Evolutionary conservation across 192 early-diverging fungal species (phyloP).

Genomic region (Umbelopsis vinacea): DNA sequence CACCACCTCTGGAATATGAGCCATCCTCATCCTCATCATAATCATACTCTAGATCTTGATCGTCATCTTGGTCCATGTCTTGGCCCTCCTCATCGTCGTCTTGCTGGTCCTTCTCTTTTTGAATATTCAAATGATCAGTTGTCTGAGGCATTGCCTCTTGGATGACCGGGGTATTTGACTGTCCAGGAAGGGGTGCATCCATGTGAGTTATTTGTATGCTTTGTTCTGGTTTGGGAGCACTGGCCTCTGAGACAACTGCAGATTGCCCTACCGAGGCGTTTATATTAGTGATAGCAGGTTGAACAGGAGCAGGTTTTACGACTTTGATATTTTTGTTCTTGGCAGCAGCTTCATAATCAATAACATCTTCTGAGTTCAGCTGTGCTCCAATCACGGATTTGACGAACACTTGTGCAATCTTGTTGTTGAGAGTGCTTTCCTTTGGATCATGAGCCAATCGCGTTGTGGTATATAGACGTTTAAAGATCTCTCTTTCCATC

Average conservation of each 20-base stretch:
- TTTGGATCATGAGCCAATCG: conserved; percentile 20
- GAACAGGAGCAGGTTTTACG: too few species aligned
- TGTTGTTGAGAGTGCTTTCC: neutral
- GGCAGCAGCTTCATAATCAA: conserved; percentile 13
- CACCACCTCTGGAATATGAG: conserved; percentile 1
- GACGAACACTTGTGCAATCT: conserved; percentile 3
- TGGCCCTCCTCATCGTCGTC: neutral
- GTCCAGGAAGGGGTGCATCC: too few species aligned
- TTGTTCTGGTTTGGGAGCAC: too few species aligned
- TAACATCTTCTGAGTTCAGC: neutral
- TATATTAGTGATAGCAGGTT: too few species aligned
- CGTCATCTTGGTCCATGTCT: neutral
- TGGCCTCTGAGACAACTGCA: too few species aligned
- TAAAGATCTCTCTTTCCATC: conserved; percentile 35
- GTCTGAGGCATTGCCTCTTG: too few species aligned
- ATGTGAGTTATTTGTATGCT: too few species aligned
- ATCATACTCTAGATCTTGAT: conserved; percentile 15
- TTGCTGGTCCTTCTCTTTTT: neutral
- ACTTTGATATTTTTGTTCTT: neutral
- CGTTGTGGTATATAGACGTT: conserved; percentile 27
- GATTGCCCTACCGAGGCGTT: too few species aligned
- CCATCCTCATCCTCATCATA: conserved; percentile 12
- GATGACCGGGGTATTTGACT: too few species aligned
- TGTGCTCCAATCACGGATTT: neutral
- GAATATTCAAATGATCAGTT: too few species aligned